Evolutionary conservation across 176 grass and related monocot species (phyloP).

Genomic region (Thinopyrum elongatum): DNA sequence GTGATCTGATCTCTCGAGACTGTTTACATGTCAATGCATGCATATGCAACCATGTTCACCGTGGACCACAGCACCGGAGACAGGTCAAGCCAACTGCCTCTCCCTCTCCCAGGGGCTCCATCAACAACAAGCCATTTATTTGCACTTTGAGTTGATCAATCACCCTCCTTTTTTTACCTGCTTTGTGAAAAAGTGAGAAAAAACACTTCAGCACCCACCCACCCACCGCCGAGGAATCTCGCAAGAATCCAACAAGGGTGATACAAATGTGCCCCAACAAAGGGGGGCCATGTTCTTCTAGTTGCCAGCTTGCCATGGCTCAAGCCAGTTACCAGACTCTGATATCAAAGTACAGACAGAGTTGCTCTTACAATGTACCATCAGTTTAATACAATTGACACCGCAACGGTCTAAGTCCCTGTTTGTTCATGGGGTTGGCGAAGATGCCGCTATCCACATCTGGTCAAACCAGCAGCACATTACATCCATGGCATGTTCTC

Average conservation of each 20-base stretch:
- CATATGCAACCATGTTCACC: background rate
- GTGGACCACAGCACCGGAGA: conserved; percentile 21
- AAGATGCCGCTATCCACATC: background rate
- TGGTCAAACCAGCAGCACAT: background rate
- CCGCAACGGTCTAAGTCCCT: background rate
- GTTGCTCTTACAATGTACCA: background rate
- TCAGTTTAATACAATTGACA: background rate
- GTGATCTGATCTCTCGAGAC: conserved; percentile 21
- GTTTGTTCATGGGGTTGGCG: background rate
- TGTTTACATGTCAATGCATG: conserved; percentile 28
- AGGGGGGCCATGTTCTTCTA: background rate
- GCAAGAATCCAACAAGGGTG: background rate
- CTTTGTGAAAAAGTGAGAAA: background rate
- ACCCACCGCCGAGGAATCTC: background rate
- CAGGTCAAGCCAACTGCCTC: conserved; percentile 33
- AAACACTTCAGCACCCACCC: background rate
- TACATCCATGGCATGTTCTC: conserved; percentile 7
- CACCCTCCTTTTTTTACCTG: background rate
- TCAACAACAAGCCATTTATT: background rate
- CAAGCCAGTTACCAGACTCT: background rate
- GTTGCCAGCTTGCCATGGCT: background rate
- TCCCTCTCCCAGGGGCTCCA: conserved; percentile 6
- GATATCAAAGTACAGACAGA: background rate
- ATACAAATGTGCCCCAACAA: conserved; percentile 20
- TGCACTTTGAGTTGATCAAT: background rate